Base-by-base conservation (phyloP, 371 early-diverging fungal genomes). In the Mucor mucedo region DNA sequence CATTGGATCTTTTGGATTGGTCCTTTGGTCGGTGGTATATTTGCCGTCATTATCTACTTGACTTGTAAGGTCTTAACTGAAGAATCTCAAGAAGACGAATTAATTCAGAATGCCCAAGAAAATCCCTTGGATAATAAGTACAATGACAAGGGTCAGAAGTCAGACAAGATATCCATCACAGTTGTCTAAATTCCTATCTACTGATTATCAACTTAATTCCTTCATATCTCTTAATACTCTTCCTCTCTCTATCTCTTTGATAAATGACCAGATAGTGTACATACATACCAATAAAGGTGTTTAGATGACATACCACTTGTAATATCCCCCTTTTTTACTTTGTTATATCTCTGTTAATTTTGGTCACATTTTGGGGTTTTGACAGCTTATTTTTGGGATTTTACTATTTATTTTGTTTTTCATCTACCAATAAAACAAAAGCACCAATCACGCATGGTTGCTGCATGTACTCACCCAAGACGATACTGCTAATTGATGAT, bases 1-100 rank as follows among this genome's bases (percentile, higher is more conserved):
- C 85, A 86, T 30, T 85, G 84, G 83, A 71, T 88, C 52, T 87
- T 83, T 59, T 87, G 87, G 87, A 65, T 84, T 39, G 88, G 80
- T 13, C 70, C 70, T 28, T 54, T 70, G 27, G 58, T 55, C 2
- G 70, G 70, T 14, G 55, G 62, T 42, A 44, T 70, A 27, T 70
- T 70, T 58, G 62, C 70, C 9, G 55, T 50, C 5, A 32, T 60
- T 2, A 62, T 64, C 8, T 70, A 70, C 44, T 56, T 66, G 21
- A 3, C 9, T 13, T 33, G 33, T 5, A 63, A 63, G 42, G 42
- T 55, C 16, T 21, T 63, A 13, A 63, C 63, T 30, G 63, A 56
- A 32, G 49, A 48, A 2, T 55, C 62, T 29, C 61, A 61, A 53
- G 53, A 61, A 52, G n/a, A 61, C 16, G 54, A n/a, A 5, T 53